Conservation (phyloP, 805 yeast species). For the Pichia californica region DNA sequence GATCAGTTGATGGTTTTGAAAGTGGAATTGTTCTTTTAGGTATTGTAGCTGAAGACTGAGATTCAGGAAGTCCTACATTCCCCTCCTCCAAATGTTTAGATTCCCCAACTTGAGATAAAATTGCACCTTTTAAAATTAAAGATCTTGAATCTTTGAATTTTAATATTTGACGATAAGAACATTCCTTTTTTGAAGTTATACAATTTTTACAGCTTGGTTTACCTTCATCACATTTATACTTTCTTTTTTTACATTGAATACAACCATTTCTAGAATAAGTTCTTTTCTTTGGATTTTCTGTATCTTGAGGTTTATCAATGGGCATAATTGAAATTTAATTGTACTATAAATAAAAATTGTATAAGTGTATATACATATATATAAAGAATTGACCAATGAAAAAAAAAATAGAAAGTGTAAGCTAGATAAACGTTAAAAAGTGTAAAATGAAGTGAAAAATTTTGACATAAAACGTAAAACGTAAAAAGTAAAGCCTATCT, state of each 20-base stretch:
- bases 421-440: too few species aligned
- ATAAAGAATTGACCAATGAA: too few species aligned
- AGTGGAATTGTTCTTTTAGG: not conserved
- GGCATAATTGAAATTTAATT: too few species aligned
- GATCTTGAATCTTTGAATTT: slow-evolving; percentile 29
- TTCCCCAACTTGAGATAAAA: not conserved
- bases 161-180: slow-evolving; percentile 32
- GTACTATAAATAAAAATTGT: too few species aligned
- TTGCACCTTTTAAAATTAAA: slow-evolving; percentile 20
- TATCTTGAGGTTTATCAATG: too few species aligned
- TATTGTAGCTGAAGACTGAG: not conserved
- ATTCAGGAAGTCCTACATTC: not conserved
- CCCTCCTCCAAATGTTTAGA: too few species aligned
- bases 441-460: too few species aligned
- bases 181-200: slow-evolving; percentile 29
- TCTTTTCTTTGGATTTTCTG: slow-evolving; percentile 25
- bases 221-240: slow-evolving; percentile 36
- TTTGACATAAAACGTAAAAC: too few species aligned
- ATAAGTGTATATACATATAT: too few species aligned
- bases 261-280: slow-evolving; percentile 41
- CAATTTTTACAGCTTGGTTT: slow-evolving; percentile 39
- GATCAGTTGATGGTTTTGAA: slow-evolving; percentile 9
- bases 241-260: slow-evolving; percentile 38
- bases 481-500: too few species aligned
- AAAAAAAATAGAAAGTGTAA: too few species aligned